Evolutionary conservation across 805 yeast species (phyloP), one percentile per base, ranked within the genome.

Genomic region (Saccharomycopsis capsularis): DNA sequence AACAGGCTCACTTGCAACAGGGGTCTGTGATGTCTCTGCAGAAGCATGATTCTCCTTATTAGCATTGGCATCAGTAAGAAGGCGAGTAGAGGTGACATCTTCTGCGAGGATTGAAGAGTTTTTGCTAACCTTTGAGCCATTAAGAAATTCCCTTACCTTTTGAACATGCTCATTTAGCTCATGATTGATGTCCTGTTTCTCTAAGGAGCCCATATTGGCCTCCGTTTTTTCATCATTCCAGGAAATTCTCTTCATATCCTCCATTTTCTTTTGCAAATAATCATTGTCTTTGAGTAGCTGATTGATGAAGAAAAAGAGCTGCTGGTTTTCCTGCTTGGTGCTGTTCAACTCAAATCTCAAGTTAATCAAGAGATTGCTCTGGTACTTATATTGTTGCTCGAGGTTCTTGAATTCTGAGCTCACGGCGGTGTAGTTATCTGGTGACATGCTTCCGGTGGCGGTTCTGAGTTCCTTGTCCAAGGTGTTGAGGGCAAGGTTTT

Each of bases 201-300:
- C 45, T 13, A 42, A 32, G 9, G 38, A 21, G n/a, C 7, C 18
- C 19, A 34, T 13, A 34, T 18, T 34, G n/a, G 38, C n/a, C 18
- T 34, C 38, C 6, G 13, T 6, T 16, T 13, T 34, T 34, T 16
- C 19, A 13, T 34, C 38, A 42, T 32, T 36, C 16, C 30, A 21
- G 11, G 16, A 23, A n/a, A 24, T 3, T 11, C 36, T 36, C 15
- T 36, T 36, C 13, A 32, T 25, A 25, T 44, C 25, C 23, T 4
- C n/a, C 23, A 22, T 44, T 6, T 44, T 37, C 5, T 23, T 36
- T 22, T 41, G 42, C 15, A 51, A 37, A 23, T 47, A 22, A n/a
- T 51, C 49, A 40, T 44, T 48, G 38, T 51, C 54, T 27, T 30
- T 34, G 2, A 52, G 29, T 21, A 53, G 35, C 36, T 50, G 53